Base-by-base conservation (phyloP, 192 early-diverging fungal genomes). In the Podila verticillata region DNA sequence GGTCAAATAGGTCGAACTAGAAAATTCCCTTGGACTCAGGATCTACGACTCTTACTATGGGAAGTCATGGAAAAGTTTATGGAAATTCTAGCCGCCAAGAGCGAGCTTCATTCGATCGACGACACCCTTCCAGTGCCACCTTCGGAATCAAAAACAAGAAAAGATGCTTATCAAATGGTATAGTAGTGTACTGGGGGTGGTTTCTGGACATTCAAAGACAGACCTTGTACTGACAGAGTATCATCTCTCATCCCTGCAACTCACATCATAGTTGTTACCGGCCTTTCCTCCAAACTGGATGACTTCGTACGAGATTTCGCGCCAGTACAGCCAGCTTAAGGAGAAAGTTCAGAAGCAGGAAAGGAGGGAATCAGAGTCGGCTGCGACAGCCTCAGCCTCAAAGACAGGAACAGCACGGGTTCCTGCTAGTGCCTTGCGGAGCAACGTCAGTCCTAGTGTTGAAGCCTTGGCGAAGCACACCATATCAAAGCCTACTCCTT, bases 271-370 rank as follows among this genome's bases (percentile, higher is more conserved):
- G 88, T 39, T 89, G 5, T 44, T 87, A 24, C 60, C 49, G 6
- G 67, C 80, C 15, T 89, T 85, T 64, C 88, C 88, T n/a, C 57
- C 59, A 0, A 81, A 75, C 31, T 87, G 86, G 86, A 89, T 87
- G 84, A 85, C 85, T 0, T 83, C 88, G 9, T 86, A 87, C 20
- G 88, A 89, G 32, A 87, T 89, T 30, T 85, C 83, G 3, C 74
- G 84, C 3, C 83, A 87, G 31, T 87, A 87, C 57, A 89, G 87
- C 61, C 82, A 82, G 54, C 70, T 84, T 28, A 87, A 87, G 57
- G 58, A 78, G 13, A 72, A 77, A 35, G 74, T 75, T 10, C 82
- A 83, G 34, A 83, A 83, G 66, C 70, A 73, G 32, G 74, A 71
- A 35, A 72, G 62, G 48, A 51, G 48, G 28, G 64, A 65, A n/a